Percentiles rank a stretch among this genome's conserved stretches.
These are phyloP conservation scores for Aspergillus candidus DNA, from an alignment of 2,329 filamentous ascomycete genomes.

Conservation along the genomic window DNA sequence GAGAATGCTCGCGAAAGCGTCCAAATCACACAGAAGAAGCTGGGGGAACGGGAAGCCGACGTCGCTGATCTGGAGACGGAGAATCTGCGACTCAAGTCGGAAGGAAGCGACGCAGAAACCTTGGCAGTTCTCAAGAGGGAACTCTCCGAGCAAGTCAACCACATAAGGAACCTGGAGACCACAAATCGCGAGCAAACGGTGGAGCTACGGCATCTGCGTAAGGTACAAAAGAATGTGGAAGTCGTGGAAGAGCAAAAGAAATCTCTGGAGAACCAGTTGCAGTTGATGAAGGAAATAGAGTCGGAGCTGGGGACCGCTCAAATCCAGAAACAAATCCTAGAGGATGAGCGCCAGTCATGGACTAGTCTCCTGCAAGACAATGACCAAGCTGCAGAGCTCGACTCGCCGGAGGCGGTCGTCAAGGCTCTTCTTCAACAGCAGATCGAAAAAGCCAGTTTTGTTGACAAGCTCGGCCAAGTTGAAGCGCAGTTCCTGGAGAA, in stretches of 20 bases:
- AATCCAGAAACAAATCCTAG: constrained; percentile 76
- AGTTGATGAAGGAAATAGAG: constrained; percentile 67
- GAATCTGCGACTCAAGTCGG: constrained; percentile 74
- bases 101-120: constrained; percentile 80
- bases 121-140: constrained; percentile 80
- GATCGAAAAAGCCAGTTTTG: constrained; percentile 69
- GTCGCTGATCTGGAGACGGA: constrained; percentile 74
- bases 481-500: constrained; percentile 73
- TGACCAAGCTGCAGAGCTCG: constrained; percentile 62
- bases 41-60: constrained; percentile 64
- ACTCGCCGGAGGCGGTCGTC: constrained; percentile 81
- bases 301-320: constrained; percentile 71
- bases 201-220: constrained; percentile 76
- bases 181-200: constrained; percentile 70
- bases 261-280: constrained; percentile 68
- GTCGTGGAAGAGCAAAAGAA: constrained; percentile 94
- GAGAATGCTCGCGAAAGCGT: constrained; percentile 54
- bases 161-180: constrained; percentile 77
- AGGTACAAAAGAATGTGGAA: constrained; percentile 79
- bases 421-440: constrained; percentile 77
- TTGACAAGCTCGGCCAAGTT: constrained; percentile 71
- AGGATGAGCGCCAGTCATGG: constrained; percentile 86
- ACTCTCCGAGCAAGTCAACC: constrained; percentile 83
- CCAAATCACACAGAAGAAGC: constrained; percentile 57
- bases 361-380: constrained; percentile 73